These are phyloP conservation scores for Fraxinus sp. DNA, from an alignment of 305 asterid species.

Conservation along the genomic window DNA sequence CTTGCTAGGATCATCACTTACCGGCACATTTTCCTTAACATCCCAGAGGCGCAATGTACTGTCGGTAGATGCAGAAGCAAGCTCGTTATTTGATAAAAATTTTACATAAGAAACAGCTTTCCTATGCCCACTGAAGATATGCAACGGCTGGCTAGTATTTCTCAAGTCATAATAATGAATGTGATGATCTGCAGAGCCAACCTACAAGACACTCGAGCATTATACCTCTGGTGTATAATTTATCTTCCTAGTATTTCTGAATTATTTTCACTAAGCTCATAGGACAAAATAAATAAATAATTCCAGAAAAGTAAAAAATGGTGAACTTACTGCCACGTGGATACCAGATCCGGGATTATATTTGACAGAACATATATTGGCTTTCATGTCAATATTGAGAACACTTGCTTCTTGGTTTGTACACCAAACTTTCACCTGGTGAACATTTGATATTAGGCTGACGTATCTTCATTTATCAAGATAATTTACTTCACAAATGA, in stretches of 20 bases:
- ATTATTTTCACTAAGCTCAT: background rate
- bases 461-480: background rate
- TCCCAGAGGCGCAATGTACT: conserved; percentile 89
- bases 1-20: conserved; percentile 30
- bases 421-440: conserved; percentile 89
- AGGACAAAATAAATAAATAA: conserved; percentile 8
- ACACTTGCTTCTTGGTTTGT: conserved; percentile 87
- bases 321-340: conserved; percentile 61
- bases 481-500: background rate
- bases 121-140: conserved; percentile 71
- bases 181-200: conserved; percentile 93
- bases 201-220: conserved; percentile 40
- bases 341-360: conserved; percentile 84
- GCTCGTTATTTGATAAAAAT: conserved; percentile 69
- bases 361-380: conserved; percentile 87
- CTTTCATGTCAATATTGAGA: conserved; percentile 82
- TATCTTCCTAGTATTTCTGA: conserved; percentile 6
- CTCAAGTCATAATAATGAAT: conserved; percentile 86
- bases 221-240: conserved; percentile 14
- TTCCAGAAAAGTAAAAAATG: conserved; percentile 3
- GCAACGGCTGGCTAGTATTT: conserved; percentile 60
- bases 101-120: conserved; percentile 88
- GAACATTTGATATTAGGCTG: conserved; percentile 19
- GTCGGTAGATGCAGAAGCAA: conserved; percentile 94
- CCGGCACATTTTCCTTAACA: conserved; percentile 64